These are phyloP conservation scores for Macrocybe gigantea DNA, from an alignment of 768 basidiomycete species.

Conservation along the genomic window DNA sequence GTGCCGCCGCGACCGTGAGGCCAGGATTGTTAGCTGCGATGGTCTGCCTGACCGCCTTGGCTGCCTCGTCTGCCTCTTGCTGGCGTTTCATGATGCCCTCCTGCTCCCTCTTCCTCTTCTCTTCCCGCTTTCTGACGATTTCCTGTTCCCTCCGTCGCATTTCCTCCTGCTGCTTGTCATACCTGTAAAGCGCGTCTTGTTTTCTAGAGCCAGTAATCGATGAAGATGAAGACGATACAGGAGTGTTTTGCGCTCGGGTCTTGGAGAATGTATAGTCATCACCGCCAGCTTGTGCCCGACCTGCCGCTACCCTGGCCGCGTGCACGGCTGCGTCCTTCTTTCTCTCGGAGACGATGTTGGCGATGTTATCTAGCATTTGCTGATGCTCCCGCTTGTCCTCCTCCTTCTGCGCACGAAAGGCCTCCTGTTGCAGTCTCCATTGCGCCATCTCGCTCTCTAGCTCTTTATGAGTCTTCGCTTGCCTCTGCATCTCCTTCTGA, in stretches of 20 bases:
- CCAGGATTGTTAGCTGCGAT: constrained; percentile 19
- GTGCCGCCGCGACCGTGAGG: constrained; percentile 2
- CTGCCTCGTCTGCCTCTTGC: constrained; percentile 50
- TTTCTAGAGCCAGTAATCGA: constrained; percentile 7
- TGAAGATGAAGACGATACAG: background rate
- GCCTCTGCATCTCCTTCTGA: constrained; percentile 30
- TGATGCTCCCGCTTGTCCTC: constrained; percentile 21
- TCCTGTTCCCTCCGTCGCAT: constrained; percentile 42
- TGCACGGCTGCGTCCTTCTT: constrained; percentile 17
- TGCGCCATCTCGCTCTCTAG: too few species aligned
- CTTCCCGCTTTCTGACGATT: constrained; percentile 27
- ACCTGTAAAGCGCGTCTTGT: constrained; percentile 10
- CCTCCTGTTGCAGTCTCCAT: too few species aligned
- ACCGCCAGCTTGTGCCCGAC: constrained; percentile 4
- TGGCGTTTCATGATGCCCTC: constrained; percentile 54
- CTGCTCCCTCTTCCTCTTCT: constrained; percentile 45
- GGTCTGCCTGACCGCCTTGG: constrained; percentile 35
- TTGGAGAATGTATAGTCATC: constrained; percentile 25
- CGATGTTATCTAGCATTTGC: background rate
- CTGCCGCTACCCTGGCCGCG: constrained; percentile 16
- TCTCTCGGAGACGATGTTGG: constrained; percentile 10
- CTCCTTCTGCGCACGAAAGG: constrained; percentile 16
- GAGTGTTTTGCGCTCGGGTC: constrained; percentile 14
- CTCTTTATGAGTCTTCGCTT: constrained; percentile 12
- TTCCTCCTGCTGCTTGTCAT: constrained; percentile 37